These are phyloP conservation scores for Talaromyces sp. DNA, from an alignment of 2,329 filamentous ascomycete species.

Conservation along the genomic window DNA sequence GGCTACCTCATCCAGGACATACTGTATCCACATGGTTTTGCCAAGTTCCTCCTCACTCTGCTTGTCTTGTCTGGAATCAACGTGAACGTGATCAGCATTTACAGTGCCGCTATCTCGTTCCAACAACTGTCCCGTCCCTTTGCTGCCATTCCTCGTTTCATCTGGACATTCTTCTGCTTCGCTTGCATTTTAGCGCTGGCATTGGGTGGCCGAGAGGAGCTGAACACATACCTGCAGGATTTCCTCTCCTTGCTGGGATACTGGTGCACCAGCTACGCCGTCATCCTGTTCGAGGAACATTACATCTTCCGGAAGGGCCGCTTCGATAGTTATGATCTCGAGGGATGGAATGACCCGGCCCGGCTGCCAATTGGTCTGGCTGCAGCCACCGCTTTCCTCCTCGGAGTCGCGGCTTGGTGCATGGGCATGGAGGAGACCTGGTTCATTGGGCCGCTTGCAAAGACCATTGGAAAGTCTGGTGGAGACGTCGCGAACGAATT, in stretches of 20 bases:
- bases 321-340: constrained; percentile 44
- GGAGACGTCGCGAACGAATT: constrained; percentile 53
- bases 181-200: constrained; percentile 43
- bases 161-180: constrained; percentile 48
- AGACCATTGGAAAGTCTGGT: constrained; percentile 41
- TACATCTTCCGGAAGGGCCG: constrained; percentile 44
- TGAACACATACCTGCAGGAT: constrained; percentile 43
- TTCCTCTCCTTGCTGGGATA: constrained; percentile 49
- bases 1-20: constrained; percentile 44
- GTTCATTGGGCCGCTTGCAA: constrained; percentile 47
- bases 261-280: constrained; percentile 48
- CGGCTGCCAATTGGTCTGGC: constrained; percentile 43
- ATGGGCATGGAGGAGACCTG: constrained; percentile 58
- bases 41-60: constrained; percentile 39
- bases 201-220: constrained; percentile 39
- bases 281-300: constrained; percentile 48
- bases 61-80: constrained; percentile 41
- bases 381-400: constrained; percentile 41
- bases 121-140: constrained; percentile 42
- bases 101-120: constrained; percentile 30
- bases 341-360: constrained; percentile 45
- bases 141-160: constrained; percentile 41
- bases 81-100: constrained; percentile 45
- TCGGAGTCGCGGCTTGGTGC: constrained; percentile 47
- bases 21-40: constrained; percentile 44